Conservation (phyloP, 345 rosid genomes). For the Brassica nigra region DNA sequence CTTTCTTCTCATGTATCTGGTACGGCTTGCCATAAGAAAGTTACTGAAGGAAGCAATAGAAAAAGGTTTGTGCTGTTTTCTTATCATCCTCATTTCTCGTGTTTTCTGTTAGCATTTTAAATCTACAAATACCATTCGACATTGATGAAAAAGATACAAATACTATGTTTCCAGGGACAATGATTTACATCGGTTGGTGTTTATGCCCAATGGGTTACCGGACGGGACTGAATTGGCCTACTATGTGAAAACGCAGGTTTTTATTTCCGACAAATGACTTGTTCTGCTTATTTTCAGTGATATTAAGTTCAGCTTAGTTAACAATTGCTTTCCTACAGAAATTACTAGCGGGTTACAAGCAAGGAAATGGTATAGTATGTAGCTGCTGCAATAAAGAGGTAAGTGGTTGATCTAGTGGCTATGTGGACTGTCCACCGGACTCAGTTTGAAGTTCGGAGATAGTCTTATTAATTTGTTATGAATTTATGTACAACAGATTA, state of each 20-base stretch:
- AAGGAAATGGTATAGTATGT: slow-evolving; percentile 84
- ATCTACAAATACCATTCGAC: neutral
- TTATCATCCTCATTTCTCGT: neutral
- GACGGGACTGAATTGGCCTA: slow-evolving; percentile 92
- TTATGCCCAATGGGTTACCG: slow-evolving; percentile 94
- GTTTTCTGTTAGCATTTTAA: slow-evolving; percentile 21
- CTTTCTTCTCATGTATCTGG: slow-evolving; percentile 43
- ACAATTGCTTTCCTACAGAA: slow-evolving; percentile 46
- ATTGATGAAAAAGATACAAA: slow-evolving; percentile 8
- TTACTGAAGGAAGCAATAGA: slow-evolving; percentile 63
- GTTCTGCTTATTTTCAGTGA: slow-evolving; percentile 1
- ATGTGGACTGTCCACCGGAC: neutral
- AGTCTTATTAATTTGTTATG: neutral
- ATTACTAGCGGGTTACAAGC: slow-evolving; percentile 77
- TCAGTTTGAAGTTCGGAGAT: neutral
- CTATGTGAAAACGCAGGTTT: slow-evolving; percentile 84
- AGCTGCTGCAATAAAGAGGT: slow-evolving; percentile 87
- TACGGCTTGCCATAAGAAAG: slow-evolving; percentile 58
- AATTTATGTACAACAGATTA: slow-evolving; percentile 57
- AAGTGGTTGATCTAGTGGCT: slow-evolving; percentile 17
- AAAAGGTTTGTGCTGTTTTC: slow-evolving; percentile 56
- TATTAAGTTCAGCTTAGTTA: slow-evolving; percentile 2
- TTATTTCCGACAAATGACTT: slow-evolving; percentile 12
- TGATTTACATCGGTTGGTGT: slow-evolving; percentile 86
- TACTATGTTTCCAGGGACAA: slow-evolving; percentile 66